Conservation (phyloP, 352 stramenopile species). For the Heterotrichella gracilis region DNA sequence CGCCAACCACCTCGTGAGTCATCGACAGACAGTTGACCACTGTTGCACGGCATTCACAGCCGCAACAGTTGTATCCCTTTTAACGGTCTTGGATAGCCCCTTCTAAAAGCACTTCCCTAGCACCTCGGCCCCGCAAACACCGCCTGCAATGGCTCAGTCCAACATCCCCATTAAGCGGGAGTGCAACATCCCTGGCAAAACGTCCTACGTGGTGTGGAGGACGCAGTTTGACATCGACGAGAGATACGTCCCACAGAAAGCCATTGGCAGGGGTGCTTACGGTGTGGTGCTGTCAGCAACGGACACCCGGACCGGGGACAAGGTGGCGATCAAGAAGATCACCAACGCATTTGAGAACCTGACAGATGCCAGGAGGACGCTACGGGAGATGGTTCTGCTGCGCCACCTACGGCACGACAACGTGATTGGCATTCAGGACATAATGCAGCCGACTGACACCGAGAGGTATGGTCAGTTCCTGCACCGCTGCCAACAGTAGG, state of each 20-base stretch:
- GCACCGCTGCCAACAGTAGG: not conserved
- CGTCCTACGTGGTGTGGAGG: slow-evolving; percentile 38
- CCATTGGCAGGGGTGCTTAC: slow-evolving; percentile 51
- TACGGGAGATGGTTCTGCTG: slow-evolving; percentile 71
- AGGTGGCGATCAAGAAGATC: slow-evolving; percentile 73
- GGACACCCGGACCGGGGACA: slow-evolving; percentile 26
- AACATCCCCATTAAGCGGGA: too few species aligned
- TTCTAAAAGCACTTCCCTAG: too few species aligned
- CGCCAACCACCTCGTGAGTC: too few species aligned
- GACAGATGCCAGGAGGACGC: slow-evolving; percentile 90
- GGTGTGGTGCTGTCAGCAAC: slow-evolving; percentile 58
- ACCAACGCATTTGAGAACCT: slow-evolving; percentile 69
- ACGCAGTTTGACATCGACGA: slow-evolving; percentile 39
- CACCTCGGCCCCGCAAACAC: too few species aligned
- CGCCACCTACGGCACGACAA: slow-evolving; percentile 66
- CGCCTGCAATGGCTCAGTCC: too few species aligned
- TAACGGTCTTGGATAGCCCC: too few species aligned
- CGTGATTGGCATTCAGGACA: slow-evolving; percentile 23
- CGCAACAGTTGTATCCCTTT: too few species aligned
- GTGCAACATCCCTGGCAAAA: too few species aligned
- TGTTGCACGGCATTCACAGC: too few species aligned
- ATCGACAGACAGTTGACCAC: too few species aligned
- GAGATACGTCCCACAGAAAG: slow-evolving; percentile 43
- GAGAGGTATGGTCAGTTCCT: slow-evolving; percentile 21
- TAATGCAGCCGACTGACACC: slow-evolving; percentile 42